Percentiles rank a stretch among this genome's conserved stretches.
phyloP scores from a whole-genome alignment of 2,329 filamentous ascomycete species.

The Paraconiothyrium sp. region DNA sequence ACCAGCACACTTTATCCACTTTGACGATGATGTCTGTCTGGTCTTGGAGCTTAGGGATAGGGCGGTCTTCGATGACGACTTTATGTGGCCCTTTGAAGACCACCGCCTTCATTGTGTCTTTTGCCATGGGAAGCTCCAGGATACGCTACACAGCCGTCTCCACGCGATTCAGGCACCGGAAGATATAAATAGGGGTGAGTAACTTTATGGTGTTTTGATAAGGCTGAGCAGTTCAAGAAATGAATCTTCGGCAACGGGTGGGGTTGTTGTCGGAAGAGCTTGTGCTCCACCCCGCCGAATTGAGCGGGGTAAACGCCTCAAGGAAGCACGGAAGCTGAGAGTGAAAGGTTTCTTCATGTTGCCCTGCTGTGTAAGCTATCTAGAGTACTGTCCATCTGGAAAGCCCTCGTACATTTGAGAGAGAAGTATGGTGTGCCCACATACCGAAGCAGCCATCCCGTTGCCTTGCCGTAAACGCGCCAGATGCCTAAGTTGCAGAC shows the following conservation, averaged over 20 bases:
- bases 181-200: neutral
- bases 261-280: constrained; percentile 9
- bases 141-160: neutral
- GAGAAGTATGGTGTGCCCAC: constrained; percentile 8
- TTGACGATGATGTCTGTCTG: constrained; percentile 82
- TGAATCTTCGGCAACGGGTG: neutral
- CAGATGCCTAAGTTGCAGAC: constrained; percentile 14
- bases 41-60: constrained; percentile 77
- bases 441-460: constrained; percentile 16
- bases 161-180: neutral
- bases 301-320: constrained; percentile 21
- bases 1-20: constrained; percentile 66
- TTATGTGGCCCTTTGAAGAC: constrained; percentile 83
- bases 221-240: neutral
- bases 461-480: constrained; percentile 13
- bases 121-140: constrained; percentile 25
- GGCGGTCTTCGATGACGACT: constrained; percentile 80
- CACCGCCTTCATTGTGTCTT: constrained; percentile 79
- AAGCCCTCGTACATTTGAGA: neutral
- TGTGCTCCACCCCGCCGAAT: constrained; percentile 13
- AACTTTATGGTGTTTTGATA: neutral
- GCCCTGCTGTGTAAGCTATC: constrained; percentile 17
- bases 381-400: neutral
- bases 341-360: constrained; percentile 11
- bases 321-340: constrained; percentile 13